Conservation (phyloP, 306 rosid species). For the Lagenaria siceraria region DNA sequence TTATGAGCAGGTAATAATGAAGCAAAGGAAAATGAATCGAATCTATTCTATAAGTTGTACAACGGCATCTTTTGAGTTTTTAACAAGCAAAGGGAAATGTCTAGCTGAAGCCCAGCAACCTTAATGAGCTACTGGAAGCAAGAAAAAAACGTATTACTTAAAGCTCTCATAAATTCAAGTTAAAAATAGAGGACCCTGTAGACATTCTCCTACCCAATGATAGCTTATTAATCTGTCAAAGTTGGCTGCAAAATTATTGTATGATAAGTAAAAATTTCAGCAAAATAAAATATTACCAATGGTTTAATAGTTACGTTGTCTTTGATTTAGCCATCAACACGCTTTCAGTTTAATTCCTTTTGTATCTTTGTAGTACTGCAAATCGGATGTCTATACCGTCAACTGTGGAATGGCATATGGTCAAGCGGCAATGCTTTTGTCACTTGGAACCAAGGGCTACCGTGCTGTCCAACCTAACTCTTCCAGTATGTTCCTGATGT, state of each 20-base stretch:
- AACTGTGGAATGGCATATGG: conserved; percentile 87
- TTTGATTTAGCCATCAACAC: background rate
- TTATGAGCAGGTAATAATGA: too few species aligned
- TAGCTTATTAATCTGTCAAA: background rate
- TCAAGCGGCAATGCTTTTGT: conserved; percentile 89
- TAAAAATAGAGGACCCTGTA: background rate
- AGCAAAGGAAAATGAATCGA: too few species aligned
- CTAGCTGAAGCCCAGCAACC: too few species aligned
- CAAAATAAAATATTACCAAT: background rate
- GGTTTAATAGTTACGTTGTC: background rate
- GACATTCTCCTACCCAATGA: background rate
- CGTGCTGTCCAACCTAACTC: conserved; percentile 77
- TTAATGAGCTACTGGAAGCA: too few species aligned
- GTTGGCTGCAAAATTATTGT: background rate
- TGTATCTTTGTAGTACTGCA: conserved; percentile 46
- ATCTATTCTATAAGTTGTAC: too few species aligned
- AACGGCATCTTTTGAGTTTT: too few species aligned
- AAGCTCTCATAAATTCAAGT: background rate
- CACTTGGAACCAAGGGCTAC: conserved; percentile 73
- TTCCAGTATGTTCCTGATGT: conserved; percentile 42
- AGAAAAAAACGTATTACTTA: too few species aligned
- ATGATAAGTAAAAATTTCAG: background rate
- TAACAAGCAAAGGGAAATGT: too few species aligned
- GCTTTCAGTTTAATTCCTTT: background rate
- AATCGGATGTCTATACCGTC: conserved; percentile 72